Percentiles rank a stretch among this genome's conserved stretches.
phyloP scores from a whole-genome alignment of 1,284 basidiomycete species.

The Rhodotorula sp. region DNA sequence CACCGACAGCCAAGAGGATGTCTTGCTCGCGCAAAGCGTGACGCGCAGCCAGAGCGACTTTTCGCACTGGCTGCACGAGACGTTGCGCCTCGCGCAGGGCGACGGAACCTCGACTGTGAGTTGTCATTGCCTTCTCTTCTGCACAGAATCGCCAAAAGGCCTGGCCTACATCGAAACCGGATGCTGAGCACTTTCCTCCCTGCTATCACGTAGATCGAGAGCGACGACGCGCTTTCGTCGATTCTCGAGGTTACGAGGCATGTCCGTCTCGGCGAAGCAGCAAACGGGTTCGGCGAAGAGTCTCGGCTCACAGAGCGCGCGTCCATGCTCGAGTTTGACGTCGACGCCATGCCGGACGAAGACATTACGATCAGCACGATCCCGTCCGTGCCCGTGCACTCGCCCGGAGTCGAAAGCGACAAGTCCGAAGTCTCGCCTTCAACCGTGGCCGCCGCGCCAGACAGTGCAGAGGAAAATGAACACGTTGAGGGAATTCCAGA shows the following conservation, averaged over 20 bases:
- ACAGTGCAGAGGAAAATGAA: not conserved
- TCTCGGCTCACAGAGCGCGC: not conserved
- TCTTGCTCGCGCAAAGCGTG: conserved; percentile 6
- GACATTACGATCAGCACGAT: conserved; percentile 2
- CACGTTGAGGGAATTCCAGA: not conserved
- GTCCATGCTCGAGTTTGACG: not conserved
- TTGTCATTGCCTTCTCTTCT: not conserved
- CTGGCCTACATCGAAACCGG: not conserved
- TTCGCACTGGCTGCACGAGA: conserved; percentile 22
- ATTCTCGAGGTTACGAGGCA: conserved; percentile 23
- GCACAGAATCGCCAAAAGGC: too few relatives aligned
- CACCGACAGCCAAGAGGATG: conserved; percentile 28
- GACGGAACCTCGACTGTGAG: conserved; percentile 17
- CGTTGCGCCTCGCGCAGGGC: conserved; percentile 13
- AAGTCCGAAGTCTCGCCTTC: not conserved
- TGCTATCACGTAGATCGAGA: conserved; percentile 20
- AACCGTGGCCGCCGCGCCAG: too few relatives aligned
- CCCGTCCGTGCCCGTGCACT: not conserved
- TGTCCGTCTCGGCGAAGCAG: not conserved
- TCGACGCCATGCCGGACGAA: not conserved
- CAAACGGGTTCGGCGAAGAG: not conserved
- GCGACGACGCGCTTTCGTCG: conserved; percentile 27
- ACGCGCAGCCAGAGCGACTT: conserved; percentile 31
- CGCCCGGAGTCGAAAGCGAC: not conserved
- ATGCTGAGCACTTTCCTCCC: too few relatives aligned